A percentile compares a stretch with the other conserved stretches of the same genome.
Evolutionary conservation across 2,329 filamentous ascomycete species (phyloP).

Genomic region (Diaporthe destruens): DNA sequence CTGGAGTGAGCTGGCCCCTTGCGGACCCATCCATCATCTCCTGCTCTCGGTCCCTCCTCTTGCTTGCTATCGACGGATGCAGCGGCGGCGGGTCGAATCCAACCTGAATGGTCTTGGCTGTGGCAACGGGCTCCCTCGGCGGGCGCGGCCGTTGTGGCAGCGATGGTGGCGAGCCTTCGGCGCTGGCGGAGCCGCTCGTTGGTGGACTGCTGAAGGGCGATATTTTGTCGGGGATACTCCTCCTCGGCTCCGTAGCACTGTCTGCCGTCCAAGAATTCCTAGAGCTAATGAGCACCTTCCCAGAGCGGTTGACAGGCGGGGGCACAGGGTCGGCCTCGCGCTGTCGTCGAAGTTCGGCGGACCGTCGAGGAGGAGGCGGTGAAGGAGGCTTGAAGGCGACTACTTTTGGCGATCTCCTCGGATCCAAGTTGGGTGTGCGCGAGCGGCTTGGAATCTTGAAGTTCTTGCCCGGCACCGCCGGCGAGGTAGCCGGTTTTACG

Average conservation of each 20-base stretch:
- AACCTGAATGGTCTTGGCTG: slow-evolving; percentile 51
- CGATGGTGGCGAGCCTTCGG: slow-evolving; percentile 63
- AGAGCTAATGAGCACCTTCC: slow-evolving; percentile 67
- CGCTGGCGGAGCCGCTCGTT: slow-evolving; percentile 71
- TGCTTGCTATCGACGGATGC: slow-evolving; percentile 61
- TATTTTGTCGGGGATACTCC: slow-evolving; percentile 58
- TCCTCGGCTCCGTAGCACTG: slow-evolving; percentile 50
- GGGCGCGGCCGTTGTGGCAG: slow-evolving; percentile 66
- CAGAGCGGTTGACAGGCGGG: slow-evolving; percentile 83
- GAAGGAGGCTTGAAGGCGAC: slow-evolving; percentile 68
- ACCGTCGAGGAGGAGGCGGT: slow-evolving; percentile 73
- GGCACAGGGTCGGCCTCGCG: slow-evolving; percentile 58
- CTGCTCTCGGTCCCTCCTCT: slow-evolving; percentile 59
- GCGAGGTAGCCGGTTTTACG: slow-evolving; percentile 54
- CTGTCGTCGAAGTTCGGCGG: slow-evolving; percentile 68
- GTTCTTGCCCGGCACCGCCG: slow-evolving; percentile 58
- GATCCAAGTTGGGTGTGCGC: slow-evolving; percentile 64
- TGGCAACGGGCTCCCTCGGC: slow-evolving; percentile 52
- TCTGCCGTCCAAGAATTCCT: slow-evolving; percentile 47
- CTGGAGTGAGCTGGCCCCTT: slow-evolving; percentile 55
- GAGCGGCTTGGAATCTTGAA: slow-evolving; percentile 64
- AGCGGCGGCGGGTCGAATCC: slow-evolving; percentile 66
- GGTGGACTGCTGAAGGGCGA: slow-evolving; percentile 93
- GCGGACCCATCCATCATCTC: slow-evolving; percentile 55
- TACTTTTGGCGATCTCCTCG: slow-evolving; percentile 62